A percentile compares a stretch with the other conserved stretches of the same genome.
These are phyloP conservation scores for Leersia perrieri DNA, from an alignment of 176 grass and related monocot genomes.

Conservation along the genomic window DNA sequence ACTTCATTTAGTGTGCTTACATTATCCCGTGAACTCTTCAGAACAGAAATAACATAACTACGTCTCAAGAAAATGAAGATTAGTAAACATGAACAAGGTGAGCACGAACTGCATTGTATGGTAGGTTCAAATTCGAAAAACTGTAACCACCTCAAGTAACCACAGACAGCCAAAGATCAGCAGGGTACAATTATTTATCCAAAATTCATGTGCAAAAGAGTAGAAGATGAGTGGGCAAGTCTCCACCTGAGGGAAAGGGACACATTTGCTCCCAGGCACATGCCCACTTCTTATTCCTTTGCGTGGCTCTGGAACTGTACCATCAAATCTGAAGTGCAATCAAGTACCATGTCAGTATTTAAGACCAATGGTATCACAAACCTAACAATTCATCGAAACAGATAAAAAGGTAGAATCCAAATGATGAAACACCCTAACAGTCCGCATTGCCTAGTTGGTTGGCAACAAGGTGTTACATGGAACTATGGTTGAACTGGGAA, in stretches of 20 bases:
- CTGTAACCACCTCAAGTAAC: not conserved
- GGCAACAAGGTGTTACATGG: not conserved
- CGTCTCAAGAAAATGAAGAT: not conserved
- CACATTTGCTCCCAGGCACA: slow-evolving; percentile 92
- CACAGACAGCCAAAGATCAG: not conserved
- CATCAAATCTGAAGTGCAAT: slow-evolving; percentile 78
- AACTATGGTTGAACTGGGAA: not conserved
- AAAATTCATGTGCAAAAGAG: slow-evolving; percentile 1
- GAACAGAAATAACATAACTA: not conserved
- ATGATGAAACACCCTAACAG: not conserved
- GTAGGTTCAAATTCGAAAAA: slow-evolving; percentile 1
- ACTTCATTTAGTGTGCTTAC: not conserved
- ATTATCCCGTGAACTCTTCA: not conserved
- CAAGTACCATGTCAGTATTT: slow-evolving; percentile 33
- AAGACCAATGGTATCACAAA: not conserved
- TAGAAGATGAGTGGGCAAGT: slow-evolving; percentile 7
- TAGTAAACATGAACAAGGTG: not conserved
- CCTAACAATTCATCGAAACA: not conserved
- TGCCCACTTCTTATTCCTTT: slow-evolving; percentile 91
- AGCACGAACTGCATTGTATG: not conserved
- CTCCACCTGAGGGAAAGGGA: slow-evolving; percentile 78
- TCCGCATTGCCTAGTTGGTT: not conserved
- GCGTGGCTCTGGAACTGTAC: slow-evolving; percentile 73
- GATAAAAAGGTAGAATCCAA: slow-evolving; percentile 1
- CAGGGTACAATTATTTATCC: not conserved